These are phyloP conservation scores for Theobroma grandiflorum DNA, from an alignment of 441 rosid genomes.

Conservation along the genomic window DNA sequence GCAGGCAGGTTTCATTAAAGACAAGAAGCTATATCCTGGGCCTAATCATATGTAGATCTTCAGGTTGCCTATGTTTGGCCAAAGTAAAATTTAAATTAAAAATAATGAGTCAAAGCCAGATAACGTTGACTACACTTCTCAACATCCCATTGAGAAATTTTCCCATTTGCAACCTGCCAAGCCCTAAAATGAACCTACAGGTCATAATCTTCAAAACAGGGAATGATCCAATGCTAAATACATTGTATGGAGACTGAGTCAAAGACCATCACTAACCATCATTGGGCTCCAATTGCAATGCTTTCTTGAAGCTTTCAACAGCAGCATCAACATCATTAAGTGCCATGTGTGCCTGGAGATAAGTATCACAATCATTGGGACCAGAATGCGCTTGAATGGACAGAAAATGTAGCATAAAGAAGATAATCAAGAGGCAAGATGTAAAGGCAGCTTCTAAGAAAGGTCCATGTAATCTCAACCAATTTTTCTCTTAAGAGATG, in stretches of 20 bases:
- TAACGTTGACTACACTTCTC: neutral
- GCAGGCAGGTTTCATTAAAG: neutral
- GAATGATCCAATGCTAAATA: slow-evolving; percentile 1
- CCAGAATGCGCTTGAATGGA: neutral
- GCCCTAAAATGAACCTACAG: neutral
- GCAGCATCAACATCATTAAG: slow-evolving; percentile 92
- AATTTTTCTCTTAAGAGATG: neutral
- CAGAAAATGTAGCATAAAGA: neutral
- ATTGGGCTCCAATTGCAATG: slow-evolving; percentile 86
- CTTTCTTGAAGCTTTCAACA: slow-evolving; percentile 90
- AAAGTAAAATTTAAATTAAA: no score
- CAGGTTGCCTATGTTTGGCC: no score
- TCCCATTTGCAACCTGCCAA: neutral
- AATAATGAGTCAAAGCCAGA: neutral
- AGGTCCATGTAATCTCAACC: neutral
- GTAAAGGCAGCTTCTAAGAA: slow-evolving; percentile 2
- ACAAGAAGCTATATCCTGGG: neutral
- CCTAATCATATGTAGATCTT: neutral
- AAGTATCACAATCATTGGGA: neutral
- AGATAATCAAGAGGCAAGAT: neutral
- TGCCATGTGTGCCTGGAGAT: slow-evolving; percentile 80
- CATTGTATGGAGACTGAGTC: neutral
- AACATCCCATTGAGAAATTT: neutral
- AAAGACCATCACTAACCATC: slow-evolving; percentile 60
- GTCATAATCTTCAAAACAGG: neutral